These are phyloP conservation scores for Xylaria flabelliformis DNA, from an alignment of 495 filamentous ascomycete genomes.

Conservation along the genomic window DNA sequence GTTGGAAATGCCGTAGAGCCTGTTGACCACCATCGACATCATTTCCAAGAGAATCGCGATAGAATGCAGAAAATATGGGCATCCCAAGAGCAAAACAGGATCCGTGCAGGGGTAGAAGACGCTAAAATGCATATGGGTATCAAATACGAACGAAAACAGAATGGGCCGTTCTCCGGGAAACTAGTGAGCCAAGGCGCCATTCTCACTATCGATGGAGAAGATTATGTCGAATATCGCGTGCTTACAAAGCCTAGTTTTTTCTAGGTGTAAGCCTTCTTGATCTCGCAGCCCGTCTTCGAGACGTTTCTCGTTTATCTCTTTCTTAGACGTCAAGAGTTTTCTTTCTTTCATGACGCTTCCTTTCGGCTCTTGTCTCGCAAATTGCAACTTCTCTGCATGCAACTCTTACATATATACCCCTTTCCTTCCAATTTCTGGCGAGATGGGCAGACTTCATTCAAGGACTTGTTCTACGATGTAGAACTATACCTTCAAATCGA, in stretches of 20 bases:
- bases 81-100: constrained; percentile 51
- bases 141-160: constrained; percentile 61
- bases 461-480: background rate
- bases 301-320: background rate
- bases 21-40: constrained; percentile 34
- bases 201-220: constrained; percentile 63
- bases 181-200: constrained; percentile 59
- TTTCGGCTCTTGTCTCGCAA: constrained; percentile 1
- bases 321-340: background rate
- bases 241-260: constrained; percentile 62
- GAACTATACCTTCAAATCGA: background rate
- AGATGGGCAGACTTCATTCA: background rate
- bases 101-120: constrained; percentile 48
- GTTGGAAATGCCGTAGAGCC: constrained; percentile 24
- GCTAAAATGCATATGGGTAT: constrained; percentile 59
- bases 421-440: constrained; percentile 13
- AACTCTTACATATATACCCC: constrained; percentile 22
- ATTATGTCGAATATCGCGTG: constrained; percentile 64
- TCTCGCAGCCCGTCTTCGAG: background rate
- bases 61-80: constrained; percentile 56
- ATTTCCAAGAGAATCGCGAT: constrained; percentile 51
- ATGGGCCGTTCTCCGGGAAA: constrained; percentile 58
- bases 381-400: constrained; percentile 4
- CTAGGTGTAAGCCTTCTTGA: constrained; percentile 17
- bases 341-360: background rate